phyloP scores from a whole-genome alignment of 371 early-diverging fungal genomes.

The Actinomortierella ambigua region DNA sequence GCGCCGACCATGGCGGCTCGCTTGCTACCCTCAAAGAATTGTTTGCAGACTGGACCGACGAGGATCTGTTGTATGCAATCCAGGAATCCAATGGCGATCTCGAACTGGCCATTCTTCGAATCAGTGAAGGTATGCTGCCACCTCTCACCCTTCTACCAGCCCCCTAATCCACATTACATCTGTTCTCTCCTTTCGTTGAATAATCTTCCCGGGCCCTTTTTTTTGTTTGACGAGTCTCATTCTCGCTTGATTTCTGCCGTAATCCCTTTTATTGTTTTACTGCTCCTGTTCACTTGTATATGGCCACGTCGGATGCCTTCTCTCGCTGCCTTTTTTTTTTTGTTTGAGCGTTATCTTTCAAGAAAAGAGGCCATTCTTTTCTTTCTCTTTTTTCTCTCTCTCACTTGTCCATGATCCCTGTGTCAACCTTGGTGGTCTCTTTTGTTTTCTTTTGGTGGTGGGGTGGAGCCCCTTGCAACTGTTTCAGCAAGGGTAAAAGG shows the following conservation, averaged over 20 bases:
- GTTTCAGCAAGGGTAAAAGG: too few relatives aligned
- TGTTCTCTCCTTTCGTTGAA: neutral
- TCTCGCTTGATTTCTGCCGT: neutral
- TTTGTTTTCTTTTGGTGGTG: too few relatives aligned
- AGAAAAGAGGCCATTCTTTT: too few relatives aligned
- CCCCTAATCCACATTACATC: neutral
- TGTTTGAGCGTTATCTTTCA: too few relatives aligned
- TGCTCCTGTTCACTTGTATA: too few relatives aligned
- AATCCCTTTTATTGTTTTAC: neutral
- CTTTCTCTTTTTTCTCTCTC: too few relatives aligned
- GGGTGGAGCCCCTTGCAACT: too few relatives aligned
- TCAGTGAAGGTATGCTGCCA: constrained; percentile 78
- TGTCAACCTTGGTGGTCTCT: too few relatives aligned
- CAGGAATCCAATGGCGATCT: constrained; percentile 89
- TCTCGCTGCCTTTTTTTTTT: too few relatives aligned
- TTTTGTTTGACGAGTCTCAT: neutral
- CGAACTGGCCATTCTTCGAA: constrained; percentile 78
- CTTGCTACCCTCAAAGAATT: constrained; percentile 79
- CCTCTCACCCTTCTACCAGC: constrained; percentile 4
- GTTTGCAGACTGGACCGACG: constrained; percentile 90
- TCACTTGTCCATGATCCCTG: too few relatives aligned
- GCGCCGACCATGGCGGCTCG: constrained; percentile 65
- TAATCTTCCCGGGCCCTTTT: too few relatives aligned
- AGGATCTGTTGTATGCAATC: constrained; percentile 83
- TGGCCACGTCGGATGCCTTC: too few relatives aligned